Conservation (phyloP, 148 eudicot species). For the Cornus controversa region DNA sequence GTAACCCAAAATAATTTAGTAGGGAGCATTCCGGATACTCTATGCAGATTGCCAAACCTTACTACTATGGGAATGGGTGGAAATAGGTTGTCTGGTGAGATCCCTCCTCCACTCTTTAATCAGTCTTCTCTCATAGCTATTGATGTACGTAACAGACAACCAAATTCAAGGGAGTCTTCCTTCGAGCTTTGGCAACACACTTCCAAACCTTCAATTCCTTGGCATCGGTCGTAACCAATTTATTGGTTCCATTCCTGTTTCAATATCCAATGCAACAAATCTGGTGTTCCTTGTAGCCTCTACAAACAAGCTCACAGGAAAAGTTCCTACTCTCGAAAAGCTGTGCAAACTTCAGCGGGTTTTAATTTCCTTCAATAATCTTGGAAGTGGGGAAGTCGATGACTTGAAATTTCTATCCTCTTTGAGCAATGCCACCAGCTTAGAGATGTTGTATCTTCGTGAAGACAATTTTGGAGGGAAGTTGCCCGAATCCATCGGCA, state of each 20-base stretch:
- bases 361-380: not conserved
- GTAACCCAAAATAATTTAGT: not conserved
- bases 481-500: constrained; percentile 19
- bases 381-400: constrained; percentile 22
- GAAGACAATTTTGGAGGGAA: constrained; percentile 21
- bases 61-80: not conserved
- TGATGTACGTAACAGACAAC: not conserved
- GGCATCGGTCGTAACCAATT: not conserved
- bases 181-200: not conserved
- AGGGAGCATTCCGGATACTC: not conserved
- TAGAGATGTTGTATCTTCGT: not conserved
- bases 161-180: constrained; percentile 3
- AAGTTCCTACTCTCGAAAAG: not conserved
- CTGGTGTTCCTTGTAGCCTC: not conserved
- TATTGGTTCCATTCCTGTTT: constrained; percentile 3
- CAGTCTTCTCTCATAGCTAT: not conserved
- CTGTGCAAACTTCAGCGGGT: not conserved
- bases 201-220: not conserved
- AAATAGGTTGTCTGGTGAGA: not conserved
- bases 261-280: constrained; percentile 1
- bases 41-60: not conserved
- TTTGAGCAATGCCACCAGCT: constrained; percentile 25
- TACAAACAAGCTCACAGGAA: not conserved
- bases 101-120: not conserved
- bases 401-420: constrained; percentile 34